Evolutionary conservation across 2,329 filamentous ascomycete genomes (phyloP).

Genomic region (Akanthomyces dipterigenus): DNA sequence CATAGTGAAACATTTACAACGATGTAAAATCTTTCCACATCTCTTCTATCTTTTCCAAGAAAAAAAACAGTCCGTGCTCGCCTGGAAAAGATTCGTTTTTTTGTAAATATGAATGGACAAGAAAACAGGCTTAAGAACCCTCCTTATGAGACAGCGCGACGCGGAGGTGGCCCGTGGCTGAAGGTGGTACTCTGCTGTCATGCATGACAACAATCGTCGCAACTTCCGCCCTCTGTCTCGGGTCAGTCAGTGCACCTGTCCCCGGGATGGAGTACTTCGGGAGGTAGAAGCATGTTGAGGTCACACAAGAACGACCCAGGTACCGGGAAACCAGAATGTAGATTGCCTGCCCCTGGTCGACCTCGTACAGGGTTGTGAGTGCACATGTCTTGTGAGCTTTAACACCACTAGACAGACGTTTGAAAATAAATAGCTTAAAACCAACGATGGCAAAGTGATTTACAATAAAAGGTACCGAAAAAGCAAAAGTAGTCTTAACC

Average conservation of each 20-base stretch:
- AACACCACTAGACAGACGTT: background rate
- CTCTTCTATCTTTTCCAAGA: background rate
- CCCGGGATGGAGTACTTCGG: background rate
- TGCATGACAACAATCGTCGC: background rate
- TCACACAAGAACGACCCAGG: background rate
- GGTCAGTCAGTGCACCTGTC: background rate
- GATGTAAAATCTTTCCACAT: background rate
- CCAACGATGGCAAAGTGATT: too few relatives aligned
- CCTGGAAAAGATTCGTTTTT: background rate
- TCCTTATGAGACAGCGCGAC: background rate
- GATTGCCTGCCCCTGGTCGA: background rate
- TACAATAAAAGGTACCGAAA: background rate
- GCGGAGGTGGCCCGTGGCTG: background rate
- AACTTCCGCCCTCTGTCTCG: background rate
- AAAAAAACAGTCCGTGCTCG: background rate
- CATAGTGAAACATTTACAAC: background rate
- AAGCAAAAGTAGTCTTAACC: background rate
- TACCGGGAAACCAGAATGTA: background rate
- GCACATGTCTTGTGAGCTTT: background rate
- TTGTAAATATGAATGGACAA: background rate
- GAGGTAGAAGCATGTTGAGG: background rate
- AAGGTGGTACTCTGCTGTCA: background rate
- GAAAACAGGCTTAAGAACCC: background rate
- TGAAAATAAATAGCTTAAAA: too few relatives aligned
- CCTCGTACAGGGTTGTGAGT: background rate